These are phyloP conservation scores for Pyrenophora seminiperda DNA, from an alignment of 2,329 filamentous ascomycete species.

Conservation along the genomic window DNA sequence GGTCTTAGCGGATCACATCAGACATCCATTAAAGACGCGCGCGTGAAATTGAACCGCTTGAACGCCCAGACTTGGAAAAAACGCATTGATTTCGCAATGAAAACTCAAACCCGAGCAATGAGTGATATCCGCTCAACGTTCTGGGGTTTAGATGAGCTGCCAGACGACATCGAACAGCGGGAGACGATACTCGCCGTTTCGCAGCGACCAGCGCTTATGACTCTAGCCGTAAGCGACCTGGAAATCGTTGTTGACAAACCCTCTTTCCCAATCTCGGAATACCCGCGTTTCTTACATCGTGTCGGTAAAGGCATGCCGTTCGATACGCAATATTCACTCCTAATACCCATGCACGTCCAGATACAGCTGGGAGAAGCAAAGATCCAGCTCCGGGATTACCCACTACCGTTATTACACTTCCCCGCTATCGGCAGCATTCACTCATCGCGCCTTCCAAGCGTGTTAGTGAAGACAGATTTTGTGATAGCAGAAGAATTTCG, in stretches of 20 bases:
- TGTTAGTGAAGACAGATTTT: constrained; percentile 87
- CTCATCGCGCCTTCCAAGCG: constrained; percentile 76
- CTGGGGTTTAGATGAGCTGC: constrained; percentile 79
- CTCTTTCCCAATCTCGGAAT: constrained; percentile 80
- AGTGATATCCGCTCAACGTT: constrained; percentile 79
- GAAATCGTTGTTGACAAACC: constrained; percentile 89
- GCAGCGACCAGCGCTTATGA: constrained; percentile 81
- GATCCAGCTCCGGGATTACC: constrained; percentile 89
- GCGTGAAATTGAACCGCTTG: constrained; percentile 73
- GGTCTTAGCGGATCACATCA: constrained; percentile 74
- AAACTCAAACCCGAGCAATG: constrained; percentile 72
- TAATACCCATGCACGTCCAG: constrained; percentile 87
- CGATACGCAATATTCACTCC: constrained; percentile 86
- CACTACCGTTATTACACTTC: constrained; percentile 87
- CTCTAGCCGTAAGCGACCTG: constrained; percentile 79
- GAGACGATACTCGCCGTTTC: constrained; percentile 88
- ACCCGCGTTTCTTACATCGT: constrained; percentile 81
- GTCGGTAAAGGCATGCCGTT: constrained; percentile 97
- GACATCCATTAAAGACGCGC: constrained; percentile 76
- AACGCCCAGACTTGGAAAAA: constrained; percentile 92
- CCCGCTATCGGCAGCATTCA: constrained; percentile 81
- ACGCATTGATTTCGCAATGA: constrained; percentile 79
- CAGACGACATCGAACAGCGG: constrained; percentile 79
- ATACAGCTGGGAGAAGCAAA: constrained; percentile 89
- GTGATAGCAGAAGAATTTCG: constrained; percentile 94